These are phyloP conservation scores for Closterium sp. DNA, from an alignment of 139 green algal species.

Conservation along the genomic window DNA sequence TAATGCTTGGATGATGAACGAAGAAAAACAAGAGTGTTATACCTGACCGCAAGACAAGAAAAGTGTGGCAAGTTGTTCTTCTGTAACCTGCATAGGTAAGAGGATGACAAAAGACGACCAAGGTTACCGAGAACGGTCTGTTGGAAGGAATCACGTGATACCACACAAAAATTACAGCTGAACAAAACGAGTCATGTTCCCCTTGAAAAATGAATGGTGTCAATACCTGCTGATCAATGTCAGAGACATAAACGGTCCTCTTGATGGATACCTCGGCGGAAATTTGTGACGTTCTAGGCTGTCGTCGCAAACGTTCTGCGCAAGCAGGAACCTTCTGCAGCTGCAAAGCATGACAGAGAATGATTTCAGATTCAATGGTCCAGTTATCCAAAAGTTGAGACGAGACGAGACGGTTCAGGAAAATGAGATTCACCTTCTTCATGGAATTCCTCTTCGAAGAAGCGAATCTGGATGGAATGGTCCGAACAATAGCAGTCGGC, in stretches of 20 bases:
- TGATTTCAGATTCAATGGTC: not conserved
- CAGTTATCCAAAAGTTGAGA: not conserved
- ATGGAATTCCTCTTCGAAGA: not conserved
- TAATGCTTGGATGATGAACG: too few species aligned
- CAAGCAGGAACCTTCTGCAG: not conserved
- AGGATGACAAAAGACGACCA: not conserved
- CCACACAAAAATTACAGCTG: not conserved
- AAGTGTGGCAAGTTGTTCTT: conserved; percentile 54
- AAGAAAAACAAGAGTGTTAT: not conserved
- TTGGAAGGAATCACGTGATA: not conserved
- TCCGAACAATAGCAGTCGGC: not conserved
- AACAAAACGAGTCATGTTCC: not conserved
- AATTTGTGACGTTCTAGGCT: not conserved
- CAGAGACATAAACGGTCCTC: conserved; percentile 58
- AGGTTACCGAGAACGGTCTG: too few species aligned
- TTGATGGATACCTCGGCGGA: conserved; percentile 51
- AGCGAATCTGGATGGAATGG: not conserved
- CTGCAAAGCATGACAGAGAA: not conserved
- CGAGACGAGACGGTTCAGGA: not conserved
- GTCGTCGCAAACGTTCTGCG: not conserved
- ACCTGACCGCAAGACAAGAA: conserved; percentile 55
- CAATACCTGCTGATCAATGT: conserved; percentile 59
- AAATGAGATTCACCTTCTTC: not conserved
- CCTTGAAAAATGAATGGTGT: not conserved
- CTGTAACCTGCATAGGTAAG: conserved; percentile 47